Percentiles rank a stretch among this genome's conserved stretches.
phyloP scores from a whole-genome alignment of 495 filamentous ascomycete species.

The Tetracladium setigerum region DNA sequence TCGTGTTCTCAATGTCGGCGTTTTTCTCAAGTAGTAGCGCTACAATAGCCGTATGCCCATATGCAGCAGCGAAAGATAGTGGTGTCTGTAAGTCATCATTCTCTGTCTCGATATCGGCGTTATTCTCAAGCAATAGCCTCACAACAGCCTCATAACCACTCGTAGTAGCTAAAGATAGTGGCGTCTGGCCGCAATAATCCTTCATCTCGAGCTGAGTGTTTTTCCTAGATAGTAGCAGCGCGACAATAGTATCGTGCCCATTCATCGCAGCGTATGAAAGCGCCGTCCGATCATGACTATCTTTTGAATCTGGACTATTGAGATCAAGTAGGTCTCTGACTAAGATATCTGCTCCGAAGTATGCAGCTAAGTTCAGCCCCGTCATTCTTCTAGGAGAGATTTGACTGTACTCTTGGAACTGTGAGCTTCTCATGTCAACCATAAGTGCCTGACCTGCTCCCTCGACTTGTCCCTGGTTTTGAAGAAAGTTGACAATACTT shows the following conservation, averaged over 20 bases:
- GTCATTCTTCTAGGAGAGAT: constrained; percentile 5
- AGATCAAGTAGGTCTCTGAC: neutral
- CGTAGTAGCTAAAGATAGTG: constrained; percentile 20
- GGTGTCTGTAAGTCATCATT: neutral
- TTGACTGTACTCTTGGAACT: constrained; percentile 4
- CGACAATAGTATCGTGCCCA: constrained; percentile 12
- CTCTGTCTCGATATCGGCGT: neutral
- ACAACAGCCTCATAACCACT: constrained; percentile 1
- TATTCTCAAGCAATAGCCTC: constrained; percentile 2
- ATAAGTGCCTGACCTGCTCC: constrained; percentile 11
- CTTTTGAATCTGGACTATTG: constrained; percentile 1
- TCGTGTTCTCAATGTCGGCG: neutral
- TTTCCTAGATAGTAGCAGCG: constrained; percentile 1
- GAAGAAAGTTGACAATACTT: constrained; percentile 4
- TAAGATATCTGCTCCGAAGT: constrained; percentile 10
- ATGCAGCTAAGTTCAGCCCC: constrained; percentile 18
- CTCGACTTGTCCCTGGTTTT: constrained; percentile 6
- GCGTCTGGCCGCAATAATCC: constrained; percentile 19
- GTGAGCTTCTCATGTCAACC: neutral
- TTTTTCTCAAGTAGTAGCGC: constrained; percentile 8
- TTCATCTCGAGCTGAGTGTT: constrained; percentile 10
- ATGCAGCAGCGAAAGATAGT: constrained; percentile 24
- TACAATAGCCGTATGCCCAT: constrained; percentile 29
- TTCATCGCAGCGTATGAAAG: neutral
- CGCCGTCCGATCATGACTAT: neutral